These are phyloP conservation scores for Perkinsus olseni DNA, from an alignment of 169 alveolate genomes.

Conservation along the genomic window DNA sequence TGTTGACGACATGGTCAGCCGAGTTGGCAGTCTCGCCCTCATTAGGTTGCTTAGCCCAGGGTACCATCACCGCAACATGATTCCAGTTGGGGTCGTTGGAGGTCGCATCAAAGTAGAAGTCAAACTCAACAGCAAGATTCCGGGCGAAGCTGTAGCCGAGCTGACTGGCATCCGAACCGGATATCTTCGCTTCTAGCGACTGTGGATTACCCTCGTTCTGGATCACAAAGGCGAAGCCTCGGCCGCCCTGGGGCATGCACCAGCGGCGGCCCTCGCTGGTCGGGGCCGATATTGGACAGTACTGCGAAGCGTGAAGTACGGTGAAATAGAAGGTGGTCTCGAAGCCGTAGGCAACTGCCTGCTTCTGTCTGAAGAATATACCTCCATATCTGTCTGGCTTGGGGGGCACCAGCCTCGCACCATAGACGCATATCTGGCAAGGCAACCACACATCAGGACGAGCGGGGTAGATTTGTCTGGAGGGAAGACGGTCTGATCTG, in stretches of 20 bases:
- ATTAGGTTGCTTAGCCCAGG: constrained; percentile 6
- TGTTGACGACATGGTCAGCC: neutral
- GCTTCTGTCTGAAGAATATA: neutral
- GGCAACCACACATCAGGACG: too few species aligned
- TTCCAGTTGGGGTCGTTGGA: neutral
- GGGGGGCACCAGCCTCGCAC: neutral
- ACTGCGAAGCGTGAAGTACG: neutral
- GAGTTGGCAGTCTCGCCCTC: neutral
- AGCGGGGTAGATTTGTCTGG: too few species aligned
- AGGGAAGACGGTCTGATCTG: neutral
- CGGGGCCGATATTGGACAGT: neutral
- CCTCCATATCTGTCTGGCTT: neutral
- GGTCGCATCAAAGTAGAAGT: neutral
- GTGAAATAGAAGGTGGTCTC: constrained; percentile 1
- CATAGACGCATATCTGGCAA: neutral
- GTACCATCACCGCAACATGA: constrained; percentile 8
- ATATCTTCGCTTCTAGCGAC: neutral
- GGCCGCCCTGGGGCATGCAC: constrained; percentile 9
- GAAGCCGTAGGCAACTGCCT: constrained; percentile 8
- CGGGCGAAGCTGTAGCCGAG: constrained; percentile 9
- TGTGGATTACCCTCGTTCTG: neutral
- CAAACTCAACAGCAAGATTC: constrained; percentile 6
- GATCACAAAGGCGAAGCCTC: constrained; percentile 13
- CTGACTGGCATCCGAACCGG: neutral
- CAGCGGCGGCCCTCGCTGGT: neutral